Evolutionary conservation across 2,329 filamentous ascomycete genomes (phyloP).

Genomic region (Microsporum canis): DNA sequence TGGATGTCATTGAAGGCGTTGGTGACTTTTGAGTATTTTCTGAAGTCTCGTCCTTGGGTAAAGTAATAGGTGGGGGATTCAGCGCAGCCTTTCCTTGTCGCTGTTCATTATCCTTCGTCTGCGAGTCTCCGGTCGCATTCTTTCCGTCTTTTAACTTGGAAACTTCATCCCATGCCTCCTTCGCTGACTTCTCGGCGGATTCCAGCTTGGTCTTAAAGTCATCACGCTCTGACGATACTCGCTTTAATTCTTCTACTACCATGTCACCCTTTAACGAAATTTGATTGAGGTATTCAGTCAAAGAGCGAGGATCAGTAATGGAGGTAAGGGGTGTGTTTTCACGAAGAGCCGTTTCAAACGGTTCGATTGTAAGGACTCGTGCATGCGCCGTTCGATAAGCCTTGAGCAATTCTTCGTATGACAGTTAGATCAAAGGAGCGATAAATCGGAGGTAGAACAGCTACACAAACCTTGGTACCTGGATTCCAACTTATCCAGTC

Average conservation of each 20-base stretch:
- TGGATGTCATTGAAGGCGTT: slow-evolving; percentile 23
- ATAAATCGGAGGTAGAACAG: background rate
- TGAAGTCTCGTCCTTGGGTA: slow-evolving; percentile 25
- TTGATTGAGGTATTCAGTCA: slow-evolving; percentile 85
- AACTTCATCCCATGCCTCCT: slow-evolving; percentile 53
- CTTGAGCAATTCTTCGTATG: slow-evolving; percentile 60
- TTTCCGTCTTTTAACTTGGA: slow-evolving; percentile 39
- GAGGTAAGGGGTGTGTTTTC: slow-evolving; percentile 87
- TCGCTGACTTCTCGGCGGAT: slow-evolving; percentile 53
- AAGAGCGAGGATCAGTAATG: slow-evolving; percentile 69
- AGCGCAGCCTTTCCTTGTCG: slow-evolving; percentile 22
- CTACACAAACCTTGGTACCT: slow-evolving; percentile 63
- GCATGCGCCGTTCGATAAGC: slow-evolving; percentile 89
- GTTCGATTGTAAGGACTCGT: slow-evolving; percentile 75
- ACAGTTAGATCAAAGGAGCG: background rate
- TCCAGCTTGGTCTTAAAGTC: slow-evolving; percentile 64
- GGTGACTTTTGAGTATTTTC: slow-evolving; percentile 22
- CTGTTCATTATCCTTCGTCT: slow-evolving; percentile 24
- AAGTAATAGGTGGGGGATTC: slow-evolving; percentile 23
- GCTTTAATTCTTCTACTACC: slow-evolving; percentile 86
- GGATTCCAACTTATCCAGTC: slow-evolving; percentile 78
- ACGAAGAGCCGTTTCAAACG: slow-evolving; percentile 80
- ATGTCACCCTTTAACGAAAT: slow-evolving; percentile 78
- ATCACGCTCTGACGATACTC: slow-evolving; percentile 71
- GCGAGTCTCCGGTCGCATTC: slow-evolving; percentile 24